Evolutionary conservation across 176 grass and related monocot species (phyloP).

Genomic region (Oryza brachyantha): DNA sequence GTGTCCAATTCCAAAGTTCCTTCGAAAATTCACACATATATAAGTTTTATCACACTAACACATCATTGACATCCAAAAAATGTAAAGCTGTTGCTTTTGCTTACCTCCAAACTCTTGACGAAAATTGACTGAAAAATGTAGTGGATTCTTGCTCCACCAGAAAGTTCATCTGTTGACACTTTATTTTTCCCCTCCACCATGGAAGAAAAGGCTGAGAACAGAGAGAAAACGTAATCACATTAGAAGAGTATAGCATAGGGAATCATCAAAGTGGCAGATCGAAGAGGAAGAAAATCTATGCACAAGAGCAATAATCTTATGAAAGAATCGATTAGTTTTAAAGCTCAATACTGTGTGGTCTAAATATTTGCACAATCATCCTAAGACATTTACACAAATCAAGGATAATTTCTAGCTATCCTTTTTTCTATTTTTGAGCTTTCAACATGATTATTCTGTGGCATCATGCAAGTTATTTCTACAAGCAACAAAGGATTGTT

Average conservation of each 20-base stretch:
- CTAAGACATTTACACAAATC: not conserved
- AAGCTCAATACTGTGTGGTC: conserved; percentile 2
- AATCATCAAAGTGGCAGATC: conserved; percentile 15
- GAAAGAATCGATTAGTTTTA: not conserved
- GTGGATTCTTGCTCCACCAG: conserved; percentile 93
- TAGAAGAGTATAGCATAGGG: conserved; percentile 6
- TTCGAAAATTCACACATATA: not conserved
- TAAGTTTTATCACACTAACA: not conserved
- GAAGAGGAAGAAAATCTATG: not conserved
- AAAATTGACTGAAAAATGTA: conserved; percentile 99
- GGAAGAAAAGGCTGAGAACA: conserved; percentile 85
- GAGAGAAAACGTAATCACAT: conserved; percentile 30
- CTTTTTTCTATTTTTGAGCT: not conserved
- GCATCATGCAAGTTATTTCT: not conserved
- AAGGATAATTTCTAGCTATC: not conserved
- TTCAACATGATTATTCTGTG: not conserved
- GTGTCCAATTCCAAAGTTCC: not conserved
- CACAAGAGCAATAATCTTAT: not conserved
- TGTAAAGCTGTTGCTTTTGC: conserved; percentile 29
- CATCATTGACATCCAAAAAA: conserved; percentile 20
- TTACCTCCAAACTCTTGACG: conserved; percentile 89
- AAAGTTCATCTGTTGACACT: conserved; percentile 87
- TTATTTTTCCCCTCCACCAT: conserved; percentile 89
- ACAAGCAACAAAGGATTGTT: not conserved
- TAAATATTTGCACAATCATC: conserved; percentile 7